Base-by-base conservation (phyloP, 257 asterid species). In the Pogostemon cablin region DNA sequence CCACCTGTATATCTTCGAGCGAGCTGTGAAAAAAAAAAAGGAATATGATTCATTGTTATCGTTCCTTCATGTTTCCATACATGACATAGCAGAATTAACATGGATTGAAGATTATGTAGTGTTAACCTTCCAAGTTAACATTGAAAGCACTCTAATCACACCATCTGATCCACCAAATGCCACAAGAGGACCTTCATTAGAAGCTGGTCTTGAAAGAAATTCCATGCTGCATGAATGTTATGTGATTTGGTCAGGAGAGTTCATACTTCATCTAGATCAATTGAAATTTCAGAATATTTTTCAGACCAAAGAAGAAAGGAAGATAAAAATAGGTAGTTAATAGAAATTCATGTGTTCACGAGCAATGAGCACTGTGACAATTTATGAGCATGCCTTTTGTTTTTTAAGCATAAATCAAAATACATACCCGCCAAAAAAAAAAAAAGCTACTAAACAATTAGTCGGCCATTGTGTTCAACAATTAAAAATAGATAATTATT, bases 121-220 rank as follows among this genome's bases (percentile, higher is more conserved):
- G 44, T 68, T 4, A 77, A 93, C 98, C 98, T 93, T 93, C 98
- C 98, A 93, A 42, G 98, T 86, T 65, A 93, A 73, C 98, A 93
- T 93, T 44, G 98, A 93, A 72, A 93, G 97, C 74, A 93, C 97
- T 88, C 98, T 86, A 73, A 92, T 92, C 70, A 83, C 96, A 42
- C 98, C 98, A 72, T 93, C 97, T 7, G 98, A 87, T 47, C 91
- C 90, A 81, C 98, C 98, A 83, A 93, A 93, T 65, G 97, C 97
- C 80, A 93, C 97, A 67, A 88, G 88, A 82, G 98, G 98, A 48
- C 95, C 98, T 79, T 93, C 98, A 72, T 72, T 81, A 68, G 83
- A 80, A 67, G 86, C 35, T 62, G 97, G 77, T 79, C 84, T 87
- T 68, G 88, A 88, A 7, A 92, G 87, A 81, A 90, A 90, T 81